Percentiles rank a stretch among this genome's conserved stretches.
Evolutionary conservation across 768 basidiomycete genomes (phyloP).

Genomic region (Arthromyces matolae): DNA sequence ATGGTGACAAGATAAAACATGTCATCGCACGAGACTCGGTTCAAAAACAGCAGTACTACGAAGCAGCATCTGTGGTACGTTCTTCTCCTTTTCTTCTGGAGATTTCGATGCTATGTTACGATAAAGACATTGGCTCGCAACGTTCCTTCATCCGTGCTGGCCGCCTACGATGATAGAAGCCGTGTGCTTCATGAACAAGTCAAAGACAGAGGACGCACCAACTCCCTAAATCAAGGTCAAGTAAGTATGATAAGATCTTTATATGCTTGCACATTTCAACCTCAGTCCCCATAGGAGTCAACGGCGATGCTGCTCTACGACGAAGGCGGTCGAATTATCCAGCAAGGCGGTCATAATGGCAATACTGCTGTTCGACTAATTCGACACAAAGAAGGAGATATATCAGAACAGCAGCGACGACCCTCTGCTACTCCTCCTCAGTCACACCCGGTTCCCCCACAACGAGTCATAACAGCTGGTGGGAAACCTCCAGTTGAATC

Average conservation of each 20-base stretch:
- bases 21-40: background rate
- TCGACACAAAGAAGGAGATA: background rate
- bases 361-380: background rate
- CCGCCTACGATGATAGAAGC: background rate
- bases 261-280: background rate
- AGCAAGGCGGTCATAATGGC: background rate
- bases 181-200: background rate
- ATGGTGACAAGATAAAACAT: background rate
- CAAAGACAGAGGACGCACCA: background rate
- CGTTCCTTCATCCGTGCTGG: conserved; percentile 8
- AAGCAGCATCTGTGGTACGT: background rate
- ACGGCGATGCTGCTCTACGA: background rate
- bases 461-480: background rate
- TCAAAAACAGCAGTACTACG: background rate
- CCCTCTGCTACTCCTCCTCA: background rate
- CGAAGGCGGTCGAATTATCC: background rate
- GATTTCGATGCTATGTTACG: background rate
- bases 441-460: background rate
- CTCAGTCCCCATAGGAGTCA: background rate
- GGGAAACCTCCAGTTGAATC: conserved; percentile 1
- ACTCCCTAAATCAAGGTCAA: background rate
- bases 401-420: background rate
- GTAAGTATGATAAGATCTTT: background rate
- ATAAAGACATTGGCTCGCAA: background rate
- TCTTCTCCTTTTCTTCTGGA: background rate